Conservation (phyloP, 495 filamentous ascomycete genomes). For the Penicillium fimorum region DNA sequence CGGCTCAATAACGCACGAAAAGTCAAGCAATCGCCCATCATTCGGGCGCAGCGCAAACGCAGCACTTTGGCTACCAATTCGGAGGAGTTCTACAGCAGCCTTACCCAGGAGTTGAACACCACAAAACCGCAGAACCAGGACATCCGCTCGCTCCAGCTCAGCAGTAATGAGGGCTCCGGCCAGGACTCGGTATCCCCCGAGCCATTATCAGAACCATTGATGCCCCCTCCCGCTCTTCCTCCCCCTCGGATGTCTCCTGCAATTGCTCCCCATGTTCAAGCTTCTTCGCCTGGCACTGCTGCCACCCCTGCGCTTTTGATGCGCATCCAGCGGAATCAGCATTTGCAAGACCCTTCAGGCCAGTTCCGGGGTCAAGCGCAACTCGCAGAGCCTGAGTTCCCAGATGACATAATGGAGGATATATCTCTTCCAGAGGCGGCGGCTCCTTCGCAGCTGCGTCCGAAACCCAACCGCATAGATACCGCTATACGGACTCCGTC, state of each 20-base stretch:
- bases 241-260: constrained; percentile 54
- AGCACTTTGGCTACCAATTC: constrained; percentile 58
- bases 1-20: constrained; percentile 47
- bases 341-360: constrained; percentile 22
- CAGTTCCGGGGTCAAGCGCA: constrained; percentile 34
- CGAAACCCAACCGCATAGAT: constrained; percentile 45
- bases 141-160: constrained; percentile 39
- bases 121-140: constrained; percentile 30
- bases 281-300: constrained; percentile 40
- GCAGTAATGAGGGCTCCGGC: constrained; percentile 59
- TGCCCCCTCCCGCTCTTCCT: constrained; percentile 67
- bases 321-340: constrained; percentile 55
- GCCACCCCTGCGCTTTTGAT: constrained; percentile 87
- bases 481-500: constrained; percentile 36
- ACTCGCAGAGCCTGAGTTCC: constrained; percentile 27
- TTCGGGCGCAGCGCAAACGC: constrained; percentile 61
- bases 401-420: constrained; percentile 64
- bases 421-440: constrained; percentile 66
- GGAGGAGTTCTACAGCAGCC: constrained; percentile 41
- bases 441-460: constrained; percentile 32
- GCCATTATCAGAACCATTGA: constrained; percentile 63
- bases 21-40: constrained; percentile 79
- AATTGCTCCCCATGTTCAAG: constrained; percentile 40
- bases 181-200: constrained; percentile 72
- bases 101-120: constrained; percentile 34